Conservation (phyloP, 768 basidiomycete species). For the Ramaria sp. region DNA sequence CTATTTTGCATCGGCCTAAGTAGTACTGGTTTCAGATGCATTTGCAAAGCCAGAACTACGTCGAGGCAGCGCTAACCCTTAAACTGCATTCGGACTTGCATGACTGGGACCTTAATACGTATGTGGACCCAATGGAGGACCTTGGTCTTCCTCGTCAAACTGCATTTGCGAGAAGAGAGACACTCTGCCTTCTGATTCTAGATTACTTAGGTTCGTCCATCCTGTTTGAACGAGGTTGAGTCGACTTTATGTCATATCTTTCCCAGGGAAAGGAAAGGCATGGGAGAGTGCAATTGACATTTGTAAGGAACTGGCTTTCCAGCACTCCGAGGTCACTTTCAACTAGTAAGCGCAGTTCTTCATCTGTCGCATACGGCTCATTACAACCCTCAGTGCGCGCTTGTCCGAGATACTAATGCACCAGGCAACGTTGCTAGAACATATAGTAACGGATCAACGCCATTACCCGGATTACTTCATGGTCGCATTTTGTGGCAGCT, state of each 20-base stretch:
- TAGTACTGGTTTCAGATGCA: slow-evolving; percentile 48
- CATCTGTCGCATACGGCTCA: slow-evolving; percentile 9
- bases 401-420: slow-evolving; percentile 79
- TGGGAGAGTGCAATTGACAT: slow-evolving; percentile 93
- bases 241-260: slow-evolving; percentile 7
- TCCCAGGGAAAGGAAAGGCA: slow-evolving; percentile 94
- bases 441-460: slow-evolving; percentile 72
- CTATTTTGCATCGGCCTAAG: slow-evolving; percentile 13
- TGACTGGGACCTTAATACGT: slow-evolving; percentile 76
- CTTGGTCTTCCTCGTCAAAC: slow-evolving; percentile 86
- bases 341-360: slow-evolving; percentile 54
- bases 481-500: slow-evolving; percentile 88
- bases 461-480: slow-evolving; percentile 91
- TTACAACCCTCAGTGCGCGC: slow-evolving; percentile 39
- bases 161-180: slow-evolving; percentile 90
- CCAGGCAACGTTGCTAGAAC: slow-evolving; percentile 79
- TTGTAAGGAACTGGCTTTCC: slow-evolving; percentile 81
- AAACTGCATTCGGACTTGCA: slow-evolving; percentile 92
- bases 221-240: background rate
- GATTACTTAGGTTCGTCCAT: slow-evolving; percentile 69
- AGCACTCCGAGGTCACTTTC: slow-evolving; percentile 84
- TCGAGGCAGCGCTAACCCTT: slow-evolving; percentile 87
- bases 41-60: slow-evolving; percentile 79
- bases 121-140: slow-evolving; percentile 82
- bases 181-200: slow-evolving; percentile 81